phyloP scores from a whole-genome alignment of 2,329 filamentous ascomycete species.

The Aspergillus tanneri region DNA sequence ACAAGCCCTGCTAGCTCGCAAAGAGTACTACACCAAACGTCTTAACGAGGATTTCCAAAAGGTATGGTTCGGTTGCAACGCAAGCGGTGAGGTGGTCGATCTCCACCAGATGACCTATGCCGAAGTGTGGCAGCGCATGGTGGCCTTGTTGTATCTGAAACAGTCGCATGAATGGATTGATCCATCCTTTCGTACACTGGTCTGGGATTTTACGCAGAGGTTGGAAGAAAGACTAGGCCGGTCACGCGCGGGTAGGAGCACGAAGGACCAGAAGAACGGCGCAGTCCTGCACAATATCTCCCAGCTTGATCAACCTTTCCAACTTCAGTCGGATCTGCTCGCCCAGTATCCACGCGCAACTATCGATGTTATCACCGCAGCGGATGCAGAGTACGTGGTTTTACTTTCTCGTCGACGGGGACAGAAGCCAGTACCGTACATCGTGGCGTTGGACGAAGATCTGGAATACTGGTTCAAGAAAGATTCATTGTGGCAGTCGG shows the following conservation, averaged over 20 bases:
- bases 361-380: constrained; percentile 90
- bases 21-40: constrained; percentile 87
- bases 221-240: constrained; percentile 85
- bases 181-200: constrained; percentile 74
- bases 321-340: constrained; percentile 74
- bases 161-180: constrained; percentile 93
- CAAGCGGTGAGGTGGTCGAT: constrained; percentile 75
- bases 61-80: constrained; percentile 91
- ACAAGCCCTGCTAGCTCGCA: constrained; percentile 80
- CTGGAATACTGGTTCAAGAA: constrained; percentile 99
- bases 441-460: constrained; percentile 91
- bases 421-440: constrained; percentile 96
- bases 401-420: constrained; percentile 85
- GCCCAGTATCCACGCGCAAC: constrained; percentile 82
- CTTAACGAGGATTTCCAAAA: constrained; percentile 96
- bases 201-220: constrained; percentile 93
- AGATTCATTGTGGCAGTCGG: constrained; percentile 98
- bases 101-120: constrained; percentile 95
- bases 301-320: constrained; percentile 80
- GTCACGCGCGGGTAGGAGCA: too few relatives aligned
- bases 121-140: constrained; percentile 81
- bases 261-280: too few relatives aligned
- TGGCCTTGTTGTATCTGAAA: constrained; percentile 87
- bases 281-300: constrained; percentile 88
- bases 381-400: constrained; percentile 96